Evolutionary conservation across 768 basidiomycete genomes (phyloP).

Genomic region (Pilatotrama ljubarskyi): DNA sequence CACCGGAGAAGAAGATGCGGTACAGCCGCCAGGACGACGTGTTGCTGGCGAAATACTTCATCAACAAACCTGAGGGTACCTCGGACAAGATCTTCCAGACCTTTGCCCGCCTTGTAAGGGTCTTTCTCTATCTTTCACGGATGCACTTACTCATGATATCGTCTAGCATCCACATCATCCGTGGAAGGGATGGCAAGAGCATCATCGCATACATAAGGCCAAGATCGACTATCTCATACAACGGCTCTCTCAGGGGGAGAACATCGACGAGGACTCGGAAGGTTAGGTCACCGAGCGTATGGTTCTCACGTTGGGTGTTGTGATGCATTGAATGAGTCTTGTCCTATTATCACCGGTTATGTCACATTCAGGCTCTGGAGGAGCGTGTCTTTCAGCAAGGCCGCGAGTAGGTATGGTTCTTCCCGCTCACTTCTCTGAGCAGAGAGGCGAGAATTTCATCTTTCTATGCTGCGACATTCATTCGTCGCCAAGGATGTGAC

Average conservation of each 20-base stretch:
- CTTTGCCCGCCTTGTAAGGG: conserved; percentile 67
- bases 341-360: not conserved
- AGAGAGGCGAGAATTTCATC: no score
- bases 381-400: no score
- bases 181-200: conserved; percentile 95
- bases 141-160: not conserved
- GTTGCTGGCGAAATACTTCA: conserved; percentile 74
- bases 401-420: no score
- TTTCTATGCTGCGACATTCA: no score
- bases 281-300: not conserved
- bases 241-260: conserved; percentile 58
- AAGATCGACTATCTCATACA: conserved; percentile 82
- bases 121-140: not conserved
- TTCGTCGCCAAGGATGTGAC: no score
- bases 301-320: not conserved
- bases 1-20: conserved; percentile 86
- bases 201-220: conserved; percentile 83
- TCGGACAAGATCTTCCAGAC: conserved; percentile 83
- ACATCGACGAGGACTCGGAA: conserved; percentile 37
- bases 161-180: conserved; percentile 82
- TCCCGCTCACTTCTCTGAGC: no score
- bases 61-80: conserved; percentile 72
- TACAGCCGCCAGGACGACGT: conserved; percentile 81
- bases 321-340: not conserved
- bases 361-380: no score